These are phyloP conservation scores for Primulina huaijiensis DNA, from an alignment of 257 asterid species.

Conservation along the genomic window DNA sequence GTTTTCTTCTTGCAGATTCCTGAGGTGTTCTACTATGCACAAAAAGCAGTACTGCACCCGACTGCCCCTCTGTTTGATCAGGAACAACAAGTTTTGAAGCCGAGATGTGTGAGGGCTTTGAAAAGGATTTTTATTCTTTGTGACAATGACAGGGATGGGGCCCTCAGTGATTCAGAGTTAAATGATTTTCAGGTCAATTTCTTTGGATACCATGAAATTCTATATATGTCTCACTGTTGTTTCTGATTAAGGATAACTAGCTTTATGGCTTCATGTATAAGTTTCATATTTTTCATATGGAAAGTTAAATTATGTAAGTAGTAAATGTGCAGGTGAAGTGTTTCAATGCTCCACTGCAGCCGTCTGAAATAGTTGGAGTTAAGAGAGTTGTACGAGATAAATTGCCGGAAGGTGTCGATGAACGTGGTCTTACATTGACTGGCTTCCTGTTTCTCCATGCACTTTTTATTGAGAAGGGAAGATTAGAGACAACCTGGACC, in stretches of 20 bases:
- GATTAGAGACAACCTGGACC: slow-evolving; percentile 96
- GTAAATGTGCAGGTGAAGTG: slow-evolving; percentile 71
- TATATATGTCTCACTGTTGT: slow-evolving; percentile 6
- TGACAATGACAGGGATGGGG: slow-evolving; percentile 94
- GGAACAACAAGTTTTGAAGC: slow-evolving; percentile 84
- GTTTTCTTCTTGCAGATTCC: slow-evolving; percentile 51
- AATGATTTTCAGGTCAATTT: slow-evolving; percentile 81
- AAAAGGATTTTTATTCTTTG: slow-evolving; percentile 92
- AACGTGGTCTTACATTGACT: slow-evolving; percentile 86
- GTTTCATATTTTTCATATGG: slow-evolving; percentile 18
- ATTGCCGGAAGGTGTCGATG: slow-evolving; percentile 82
- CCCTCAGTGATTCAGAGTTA: slow-evolving; percentile 91
- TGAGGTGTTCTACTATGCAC: slow-evolving; percentile 91
- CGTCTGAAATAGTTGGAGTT: slow-evolving; percentile 87
- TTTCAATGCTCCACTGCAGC: slow-evolving; percentile 92
- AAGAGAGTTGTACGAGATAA: slow-evolving; percentile 96
- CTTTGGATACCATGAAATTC: slow-evolving; percentile 11
- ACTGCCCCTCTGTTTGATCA: slow-evolving; percentile 97
- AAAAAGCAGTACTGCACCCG: slow-evolving; percentile 96
- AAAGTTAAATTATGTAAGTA: slow-evolving; percentile 18
- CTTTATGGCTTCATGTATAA: slow-evolving; percentile 1
- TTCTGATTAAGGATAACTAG: slow-evolving; percentile 12
- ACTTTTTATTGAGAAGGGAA: slow-evolving; percentile 91
- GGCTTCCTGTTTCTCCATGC: slow-evolving; percentile 98
- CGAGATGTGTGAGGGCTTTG: slow-evolving; percentile 91